Percentiles rank a stretch among this genome's conserved stretches.
Evolutionary conservation across 2,329 filamentous ascomycete species (phyloP).

Genomic region (Xylariaceae sp.): DNA sequence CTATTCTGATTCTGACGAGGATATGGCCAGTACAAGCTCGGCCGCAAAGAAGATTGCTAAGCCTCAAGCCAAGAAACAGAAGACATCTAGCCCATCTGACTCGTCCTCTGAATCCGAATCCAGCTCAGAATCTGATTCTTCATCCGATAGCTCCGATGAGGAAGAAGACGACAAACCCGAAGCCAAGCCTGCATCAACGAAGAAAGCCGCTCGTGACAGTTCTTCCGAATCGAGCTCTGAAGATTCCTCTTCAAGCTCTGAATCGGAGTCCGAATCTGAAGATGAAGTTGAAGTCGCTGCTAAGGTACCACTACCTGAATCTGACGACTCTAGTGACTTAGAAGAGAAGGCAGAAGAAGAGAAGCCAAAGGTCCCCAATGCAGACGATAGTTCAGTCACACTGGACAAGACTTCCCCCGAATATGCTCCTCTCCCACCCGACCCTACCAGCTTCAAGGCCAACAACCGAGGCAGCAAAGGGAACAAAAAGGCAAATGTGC

Average conservation of each 20-base stretch:
- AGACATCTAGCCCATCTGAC: conserved; percentile 33
- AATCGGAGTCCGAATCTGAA: conserved; percentile 32
- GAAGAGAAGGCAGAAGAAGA: conserved; percentile 34
- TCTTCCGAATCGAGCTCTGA: conserved; percentile 30
- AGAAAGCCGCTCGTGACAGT: conserved; percentile 30
- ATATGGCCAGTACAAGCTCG: conserved; percentile 34
- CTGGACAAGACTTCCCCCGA: conserved; percentile 52
- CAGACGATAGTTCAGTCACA: conserved; percentile 43
- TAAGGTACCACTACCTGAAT: conserved; percentile 41
- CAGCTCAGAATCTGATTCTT: conserved; percentile 28
- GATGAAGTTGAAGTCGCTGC: conserved; percentile 29
- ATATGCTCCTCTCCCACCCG: conserved; percentile 50
- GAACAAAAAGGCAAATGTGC: conserved; percentile 56
- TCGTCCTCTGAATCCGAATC: conserved; percentile 36
- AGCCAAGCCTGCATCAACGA: conserved; percentile 11
- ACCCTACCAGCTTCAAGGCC: conserved; percentile 43
- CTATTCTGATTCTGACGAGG: conserved; percentile 38
- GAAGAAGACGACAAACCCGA: conserved; percentile 25
- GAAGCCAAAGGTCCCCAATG: conserved; percentile 20
- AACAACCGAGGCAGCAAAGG: conserved; percentile 33
- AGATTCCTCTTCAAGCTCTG: conserved; percentile 18
- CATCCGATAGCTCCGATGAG: conserved; percentile 26
- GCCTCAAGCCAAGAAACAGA: conserved; percentile 45
- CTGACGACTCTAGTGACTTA: conserved; percentile 35
- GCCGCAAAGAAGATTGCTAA: conserved; percentile 38